Evolutionary conservation across 2,329 filamentous ascomycete species (phyloP).

Genomic region (Botrytis tulipae): DNA sequence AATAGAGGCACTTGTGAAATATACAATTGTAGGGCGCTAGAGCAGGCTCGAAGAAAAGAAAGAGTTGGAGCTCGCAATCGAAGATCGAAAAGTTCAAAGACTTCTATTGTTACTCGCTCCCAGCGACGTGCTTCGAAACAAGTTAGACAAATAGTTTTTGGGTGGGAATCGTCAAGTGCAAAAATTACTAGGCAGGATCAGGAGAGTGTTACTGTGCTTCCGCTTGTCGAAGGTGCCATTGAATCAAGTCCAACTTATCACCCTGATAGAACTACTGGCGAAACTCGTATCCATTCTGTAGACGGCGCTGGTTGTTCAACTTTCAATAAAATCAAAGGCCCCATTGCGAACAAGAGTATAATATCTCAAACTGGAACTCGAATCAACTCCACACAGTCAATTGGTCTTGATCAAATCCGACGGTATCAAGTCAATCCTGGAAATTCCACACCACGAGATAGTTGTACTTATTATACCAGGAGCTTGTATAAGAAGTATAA

Average conservation of each 20-base stretch:
- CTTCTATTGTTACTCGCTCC: conserved; percentile 21
- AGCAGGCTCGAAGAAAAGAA: conserved; percentile 28
- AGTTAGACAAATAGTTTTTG: conserved; percentile 30
- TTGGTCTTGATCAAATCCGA: conserved; percentile 22
- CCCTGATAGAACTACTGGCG: background rate
- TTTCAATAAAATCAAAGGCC: conserved; percentile 17
- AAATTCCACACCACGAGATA: background rate
- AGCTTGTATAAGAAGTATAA: conserved; percentile 24
- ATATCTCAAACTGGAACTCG: background rate
- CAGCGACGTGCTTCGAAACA: conserved; percentile 26
- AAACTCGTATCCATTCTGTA: conserved; percentile 17
- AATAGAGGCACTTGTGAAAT: conserved; percentile 23
- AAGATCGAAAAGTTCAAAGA: conserved; percentile 21
- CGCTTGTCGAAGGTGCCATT: background rate
- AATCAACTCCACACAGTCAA: background rate
- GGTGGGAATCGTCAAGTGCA: conserved; percentile 25
- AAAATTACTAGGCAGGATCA: conserved; percentile 1
- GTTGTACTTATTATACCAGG: conserved; percentile 29
- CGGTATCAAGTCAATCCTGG: conserved; percentile 24
- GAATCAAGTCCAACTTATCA: background rate
- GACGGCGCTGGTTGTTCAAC: conserved; percentile 29
- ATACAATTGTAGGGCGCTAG: conserved; percentile 22
- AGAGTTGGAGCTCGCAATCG: conserved; percentile 22
- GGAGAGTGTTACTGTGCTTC: background rate
- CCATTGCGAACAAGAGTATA: conserved; percentile 11